Base-by-base conservation (phyloP, 1,284 basidiomycete species). In the Naganishia cerealis region DNA sequence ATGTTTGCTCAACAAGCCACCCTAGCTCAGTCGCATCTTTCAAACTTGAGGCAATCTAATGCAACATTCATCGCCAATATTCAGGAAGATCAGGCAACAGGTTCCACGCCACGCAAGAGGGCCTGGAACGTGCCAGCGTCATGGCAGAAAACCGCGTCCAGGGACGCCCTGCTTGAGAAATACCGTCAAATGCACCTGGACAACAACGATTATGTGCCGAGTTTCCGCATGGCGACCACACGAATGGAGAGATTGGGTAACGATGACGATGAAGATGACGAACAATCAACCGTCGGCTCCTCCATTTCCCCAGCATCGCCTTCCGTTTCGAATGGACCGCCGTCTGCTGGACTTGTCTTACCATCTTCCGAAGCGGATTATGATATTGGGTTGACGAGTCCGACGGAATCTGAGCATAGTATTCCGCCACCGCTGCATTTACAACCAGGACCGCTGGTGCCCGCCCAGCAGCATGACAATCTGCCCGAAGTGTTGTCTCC, bases 71-170 rank as follows among this genome's bases (percentile, higher is more conserved):
- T 70, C 26, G 69, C 65, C 16, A 65, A 61, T 13, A 76, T 84
- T 13, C 71, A 70, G 5, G 75, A 78, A n/a, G 82, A 84, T 70
- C 68, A 78, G 2, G 75, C 82, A 1, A 84, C 83, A 0, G 82
- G 83, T 15, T 62, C 74, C 18, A 84, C 83, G 2, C 83, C 83
- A 0, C 74, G 74, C 26, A 82, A 82, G 71, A 78, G 78, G 36
- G 67, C 69, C 1, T 81, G 78, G 72, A 73, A 76, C 38, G 75
- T 81, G 0, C 77, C 73, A 10, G 70, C 71, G 9, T 59, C 61
- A 2, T 81, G 80, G 80, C 75, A 77, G 53, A 71, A 77, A 24
- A 79, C 79, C 0, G 75, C 75, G 38, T 73, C 77, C 3, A 69
- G 80, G 36, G 73, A 78, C 24, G 56, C 63, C 2, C 50, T 69